phyloP scores from a whole-genome alignment of 129 eudicot genomes.

The Artemisia argyi region DNA sequence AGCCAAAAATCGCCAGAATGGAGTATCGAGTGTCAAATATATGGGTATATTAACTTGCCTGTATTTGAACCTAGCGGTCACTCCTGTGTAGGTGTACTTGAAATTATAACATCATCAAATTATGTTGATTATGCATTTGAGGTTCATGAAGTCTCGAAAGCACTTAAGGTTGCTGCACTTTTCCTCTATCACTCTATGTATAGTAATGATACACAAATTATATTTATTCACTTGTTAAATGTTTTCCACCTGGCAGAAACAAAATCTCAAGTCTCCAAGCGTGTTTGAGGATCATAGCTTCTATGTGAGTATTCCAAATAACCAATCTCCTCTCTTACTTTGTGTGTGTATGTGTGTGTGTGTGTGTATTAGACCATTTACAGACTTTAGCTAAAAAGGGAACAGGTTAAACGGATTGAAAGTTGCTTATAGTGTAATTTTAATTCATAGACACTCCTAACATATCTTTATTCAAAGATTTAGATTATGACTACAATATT shows the following conservation, averaged over 20 bases:
- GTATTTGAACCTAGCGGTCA: slow-evolving; percentile 11
- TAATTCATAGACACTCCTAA: no score
- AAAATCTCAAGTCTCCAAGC: slow-evolving; percentile 20
- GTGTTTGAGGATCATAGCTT: slow-evolving; percentile 15
- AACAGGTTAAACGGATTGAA: no score
- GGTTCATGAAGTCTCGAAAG: slow-evolving; percentile 17
- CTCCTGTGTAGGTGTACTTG: slow-evolving; percentile 19
- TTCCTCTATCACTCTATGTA: background rate
- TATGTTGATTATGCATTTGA: slow-evolving; percentile 24
- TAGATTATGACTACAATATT: no score
- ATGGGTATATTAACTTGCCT: slow-evolving; percentile 16
- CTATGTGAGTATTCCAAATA: slow-evolving; percentile 5
- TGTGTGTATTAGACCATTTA: no score
- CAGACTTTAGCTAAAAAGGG: no score
- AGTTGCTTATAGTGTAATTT: no score
- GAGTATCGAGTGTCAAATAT: background rate
- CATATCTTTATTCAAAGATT: no score
- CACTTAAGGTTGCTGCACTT: slow-evolving; percentile 5
- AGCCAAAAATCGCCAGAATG: slow-evolving; percentile 11
- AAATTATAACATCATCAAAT: slow-evolving; percentile 19
- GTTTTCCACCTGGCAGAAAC: slow-evolving; percentile 6
- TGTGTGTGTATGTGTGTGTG: no score
- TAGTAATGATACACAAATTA: background rate
- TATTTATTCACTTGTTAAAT: background rate
- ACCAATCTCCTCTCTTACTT: background rate